Evolutionary conservation across 805 yeast species (phyloP).

Genomic region (Zygoascus bituminiphila): DNA sequence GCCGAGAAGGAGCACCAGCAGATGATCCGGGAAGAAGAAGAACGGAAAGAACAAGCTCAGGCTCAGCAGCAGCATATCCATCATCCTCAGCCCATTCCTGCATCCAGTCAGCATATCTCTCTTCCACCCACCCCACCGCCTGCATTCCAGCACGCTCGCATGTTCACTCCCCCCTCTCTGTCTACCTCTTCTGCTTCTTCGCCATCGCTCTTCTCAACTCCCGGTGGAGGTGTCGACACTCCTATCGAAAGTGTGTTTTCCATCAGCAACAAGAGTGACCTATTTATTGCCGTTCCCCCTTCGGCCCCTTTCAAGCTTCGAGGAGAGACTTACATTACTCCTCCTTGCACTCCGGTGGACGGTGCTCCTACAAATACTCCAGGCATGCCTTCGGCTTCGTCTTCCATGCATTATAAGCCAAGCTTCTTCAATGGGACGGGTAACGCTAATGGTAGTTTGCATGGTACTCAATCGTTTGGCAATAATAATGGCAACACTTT

Average conservation of each 20-base stretch:
- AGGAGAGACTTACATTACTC: conserved; percentile 16
- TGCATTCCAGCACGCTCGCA: conserved; percentile 14
- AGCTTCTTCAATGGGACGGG: not conserved
- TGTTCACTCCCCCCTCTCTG: conserved; percentile 30
- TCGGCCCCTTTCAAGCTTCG: conserved; percentile 1
- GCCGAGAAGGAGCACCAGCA: conserved; percentile 5
- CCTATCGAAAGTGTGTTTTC: conserved; percentile 5
- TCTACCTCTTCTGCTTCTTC: conserved; percentile 24
- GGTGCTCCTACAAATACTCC: not conserved
- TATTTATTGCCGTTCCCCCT: conserved; percentile 1
- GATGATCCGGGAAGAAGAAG: conserved; percentile 14
- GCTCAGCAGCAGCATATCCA: conserved; percentile 10
- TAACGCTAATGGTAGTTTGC: not conserved
- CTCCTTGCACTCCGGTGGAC: conserved; percentile 21
- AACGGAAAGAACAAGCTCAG: conserved; percentile 21
- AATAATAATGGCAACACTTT: not conserved
- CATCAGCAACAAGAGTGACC: not conserved
- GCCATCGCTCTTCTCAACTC: conserved; percentile 2
- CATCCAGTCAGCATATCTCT: conserved; percentile 1
- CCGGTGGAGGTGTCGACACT: conserved; percentile 3
- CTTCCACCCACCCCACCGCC: conserved; percentile 19
- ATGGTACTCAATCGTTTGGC: not conserved
- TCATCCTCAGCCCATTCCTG: not conserved
- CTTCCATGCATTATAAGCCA: not conserved
- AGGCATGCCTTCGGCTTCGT: not conserved